Conservation (phyloP, 2,329 filamentous ascomycete species). For the Fusarium scirpi region DNA sequence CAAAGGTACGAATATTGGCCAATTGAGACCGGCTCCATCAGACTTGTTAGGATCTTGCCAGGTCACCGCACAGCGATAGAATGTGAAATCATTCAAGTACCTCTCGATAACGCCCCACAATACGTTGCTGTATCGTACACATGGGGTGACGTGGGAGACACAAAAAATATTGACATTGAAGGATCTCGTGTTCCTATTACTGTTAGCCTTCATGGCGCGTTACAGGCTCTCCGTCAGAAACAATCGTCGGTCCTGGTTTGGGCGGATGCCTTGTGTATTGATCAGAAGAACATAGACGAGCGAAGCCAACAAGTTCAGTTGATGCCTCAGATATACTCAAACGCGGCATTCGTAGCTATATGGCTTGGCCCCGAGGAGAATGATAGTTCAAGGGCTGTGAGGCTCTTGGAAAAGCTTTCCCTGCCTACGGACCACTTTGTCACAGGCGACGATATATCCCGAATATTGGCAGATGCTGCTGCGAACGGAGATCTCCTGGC, state of each 20-base stretch:
- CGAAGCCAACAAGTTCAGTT: conserved; percentile 23
- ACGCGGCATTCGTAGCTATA: conserved; percentile 16
- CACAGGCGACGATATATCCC: not conserved
- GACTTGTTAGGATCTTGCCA: conserved; percentile 14
- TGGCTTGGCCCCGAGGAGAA: conserved; percentile 31
- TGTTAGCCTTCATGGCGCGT: conserved; percentile 5
- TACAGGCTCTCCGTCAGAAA: conserved; percentile 17
- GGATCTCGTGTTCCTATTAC: conserved; percentile 1
- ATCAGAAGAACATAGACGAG: conserved; percentile 8
- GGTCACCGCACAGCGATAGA: conserved; percentile 18
- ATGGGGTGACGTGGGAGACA: conserved; percentile 26
- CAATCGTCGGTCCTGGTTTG: conserved; percentile 12
- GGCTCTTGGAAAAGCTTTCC: not conserved
- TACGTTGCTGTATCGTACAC: conserved; percentile 28
- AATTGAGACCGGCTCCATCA: conserved; percentile 21
- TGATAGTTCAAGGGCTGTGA: conserved; percentile 6
- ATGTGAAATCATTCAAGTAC: conserved; percentile 20
- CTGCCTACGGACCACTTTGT: not conserved
- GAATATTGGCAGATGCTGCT: not conserved
- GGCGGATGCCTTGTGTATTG: conserved; percentile 27
- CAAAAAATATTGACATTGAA: conserved; percentile 15
- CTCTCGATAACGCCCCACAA: not conserved
- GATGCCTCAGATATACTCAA: conserved; percentile 20
- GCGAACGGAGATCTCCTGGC: conserved; percentile 18
- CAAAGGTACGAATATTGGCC: conserved; percentile 14